phyloP scores from a whole-genome alignment of 176 grass and related monocot genomes.

The Melocanna baccifera region DNA sequence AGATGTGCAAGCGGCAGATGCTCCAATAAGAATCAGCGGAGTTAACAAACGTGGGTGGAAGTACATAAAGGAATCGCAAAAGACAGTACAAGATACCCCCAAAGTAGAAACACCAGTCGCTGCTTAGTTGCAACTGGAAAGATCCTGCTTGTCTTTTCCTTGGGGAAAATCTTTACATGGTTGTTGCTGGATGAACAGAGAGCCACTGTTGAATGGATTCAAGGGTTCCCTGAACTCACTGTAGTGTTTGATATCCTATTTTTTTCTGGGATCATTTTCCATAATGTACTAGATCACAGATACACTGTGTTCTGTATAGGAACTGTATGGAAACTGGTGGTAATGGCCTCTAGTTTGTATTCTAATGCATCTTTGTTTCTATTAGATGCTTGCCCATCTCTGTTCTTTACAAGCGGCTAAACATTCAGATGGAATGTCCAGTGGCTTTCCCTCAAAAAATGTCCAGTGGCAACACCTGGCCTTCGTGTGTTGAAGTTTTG shows the following conservation, averaged over 20 bases:
- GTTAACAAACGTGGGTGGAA: constrained; percentile 82
- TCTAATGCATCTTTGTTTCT: background rate
- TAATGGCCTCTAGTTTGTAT: background rate
- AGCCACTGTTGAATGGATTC: background rate
- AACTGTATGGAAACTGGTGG: background rate
- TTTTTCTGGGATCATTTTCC: background rate
- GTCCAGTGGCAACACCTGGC: background rate
- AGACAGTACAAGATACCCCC: constrained; percentile 35
- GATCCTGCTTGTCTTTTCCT: background rate
- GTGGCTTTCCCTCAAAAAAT: no score
- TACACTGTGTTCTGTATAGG: background rate
- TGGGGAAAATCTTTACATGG: constrained; percentile 6
- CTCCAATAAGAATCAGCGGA: constrained; percentile 59
- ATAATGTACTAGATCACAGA: constrained; percentile 5
- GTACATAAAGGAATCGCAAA: constrained; percentile 61
- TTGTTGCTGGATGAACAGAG: constrained; percentile 14
- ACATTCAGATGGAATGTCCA: background rate
- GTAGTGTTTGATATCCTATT: background rate
- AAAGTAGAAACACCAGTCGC: constrained; percentile 26
- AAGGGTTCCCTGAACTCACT: background rate
- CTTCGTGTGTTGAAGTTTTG: background rate
- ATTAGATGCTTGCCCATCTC: background rate
- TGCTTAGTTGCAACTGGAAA: constrained; percentile 24
- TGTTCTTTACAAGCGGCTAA: background rate
- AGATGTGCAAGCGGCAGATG: constrained; percentile 50